Evolutionary conservation across 108 stramenopile genomes (phyloP).

Genomic region (Pseudonitzschia delicatissima): DNA sequence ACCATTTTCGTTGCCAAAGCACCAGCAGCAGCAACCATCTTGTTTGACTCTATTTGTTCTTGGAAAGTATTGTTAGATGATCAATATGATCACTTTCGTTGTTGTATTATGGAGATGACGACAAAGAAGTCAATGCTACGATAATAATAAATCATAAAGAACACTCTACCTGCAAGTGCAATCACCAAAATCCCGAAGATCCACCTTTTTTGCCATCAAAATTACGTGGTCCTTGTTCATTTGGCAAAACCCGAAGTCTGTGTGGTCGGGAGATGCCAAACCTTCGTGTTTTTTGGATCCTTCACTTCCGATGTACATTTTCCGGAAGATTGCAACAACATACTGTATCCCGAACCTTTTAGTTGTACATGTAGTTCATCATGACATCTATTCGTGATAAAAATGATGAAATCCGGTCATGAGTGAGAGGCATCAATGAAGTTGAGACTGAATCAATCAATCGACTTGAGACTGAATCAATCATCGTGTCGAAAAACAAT

Average conservation of each 20-base stretch:
- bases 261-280: neutral
- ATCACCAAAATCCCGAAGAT: neutral
- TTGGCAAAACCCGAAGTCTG: too few species aligned
- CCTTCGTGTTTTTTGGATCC: neutral
- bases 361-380: neutral
- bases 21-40: slow-evolving; percentile 38
- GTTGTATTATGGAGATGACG: neutral
- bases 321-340: neutral
- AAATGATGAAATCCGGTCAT: neutral
- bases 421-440: neutral
- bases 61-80: neutral
- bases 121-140: too few species aligned
- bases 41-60: slow-evolving; percentile 7
- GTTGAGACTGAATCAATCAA: neutral
- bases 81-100: neutral
- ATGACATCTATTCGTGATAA: too few species aligned
- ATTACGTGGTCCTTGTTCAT: too few species aligned
- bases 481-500: neutral
- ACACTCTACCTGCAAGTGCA: neutral
- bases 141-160: neutral
- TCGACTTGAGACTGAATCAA: neutral
- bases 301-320: neutral
- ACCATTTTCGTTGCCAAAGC: slow-evolving; percentile 48
- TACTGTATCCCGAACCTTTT: neutral
- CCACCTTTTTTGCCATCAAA: neutral